These are phyloP conservation scores for Saccharomyces uvarum DNA, from an alignment of 1,139 yeast species.

Conservation along the genomic window DNA sequence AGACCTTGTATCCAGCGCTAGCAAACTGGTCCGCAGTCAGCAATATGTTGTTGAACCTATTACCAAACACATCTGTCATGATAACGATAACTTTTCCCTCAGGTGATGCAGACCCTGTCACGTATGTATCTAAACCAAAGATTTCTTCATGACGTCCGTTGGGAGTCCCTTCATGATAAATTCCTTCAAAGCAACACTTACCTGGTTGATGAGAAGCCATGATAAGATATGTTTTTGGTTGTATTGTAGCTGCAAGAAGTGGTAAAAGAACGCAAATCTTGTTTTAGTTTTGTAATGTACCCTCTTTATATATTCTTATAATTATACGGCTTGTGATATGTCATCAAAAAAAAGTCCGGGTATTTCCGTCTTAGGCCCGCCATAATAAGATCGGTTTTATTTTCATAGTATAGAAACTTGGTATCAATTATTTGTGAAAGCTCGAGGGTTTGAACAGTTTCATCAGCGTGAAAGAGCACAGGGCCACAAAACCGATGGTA, in stretches of 20 bases:
- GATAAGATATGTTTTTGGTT: background rate
- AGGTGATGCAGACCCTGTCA: constrained; percentile 39
- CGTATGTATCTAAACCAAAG: constrained; percentile 48
- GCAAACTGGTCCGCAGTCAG: constrained; percentile 66
- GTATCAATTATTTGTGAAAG: background rate
- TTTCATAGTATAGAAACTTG: background rate
- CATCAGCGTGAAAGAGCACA: constrained; percentile 21
- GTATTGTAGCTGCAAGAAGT: background rate
- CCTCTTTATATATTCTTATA: background rate
- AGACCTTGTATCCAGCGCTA: constrained; percentile 53
- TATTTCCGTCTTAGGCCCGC: background rate
- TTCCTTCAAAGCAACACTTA: constrained; percentile 40
- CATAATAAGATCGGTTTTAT: background rate
- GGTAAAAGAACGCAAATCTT: background rate
- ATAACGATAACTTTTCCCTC: constrained; percentile 47
- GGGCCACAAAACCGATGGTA: constrained; percentile 46
- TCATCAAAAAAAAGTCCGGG: background rate
- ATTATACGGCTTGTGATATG: background rate
- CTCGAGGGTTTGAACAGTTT: constrained; percentile 16
- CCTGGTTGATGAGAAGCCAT: constrained; percentile 54
- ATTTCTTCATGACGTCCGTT: constrained; percentile 39
- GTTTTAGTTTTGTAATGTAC: background rate
- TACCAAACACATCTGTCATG: constrained; percentile 64
- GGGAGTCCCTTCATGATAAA: constrained; percentile 46
- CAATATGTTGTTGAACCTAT: constrained; percentile 44